phyloP scores from a whole-genome alignment of 202 grass and related monocot genomes.

The Sporobolus alterniflorus region DNA sequence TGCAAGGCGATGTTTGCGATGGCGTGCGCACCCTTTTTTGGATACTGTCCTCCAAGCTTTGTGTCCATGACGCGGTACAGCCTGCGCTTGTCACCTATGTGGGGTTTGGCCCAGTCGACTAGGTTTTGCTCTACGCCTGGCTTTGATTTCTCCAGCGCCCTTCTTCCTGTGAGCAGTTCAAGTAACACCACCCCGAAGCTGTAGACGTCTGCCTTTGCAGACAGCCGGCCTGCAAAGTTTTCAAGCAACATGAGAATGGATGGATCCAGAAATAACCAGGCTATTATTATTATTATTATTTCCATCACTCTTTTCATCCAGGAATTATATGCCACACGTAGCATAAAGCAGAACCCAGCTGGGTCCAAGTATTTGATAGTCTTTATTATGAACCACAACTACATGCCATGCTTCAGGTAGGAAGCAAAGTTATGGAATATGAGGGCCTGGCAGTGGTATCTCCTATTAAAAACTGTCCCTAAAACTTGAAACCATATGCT shows the following conservation, averaged over 20 bases:
- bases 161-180: conserved; percentile 77
- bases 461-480: background rate
- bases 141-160: conserved; percentile 76
- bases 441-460: background rate
- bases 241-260: conserved; percentile 28
- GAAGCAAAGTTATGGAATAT: background rate
- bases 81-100: conserved; percentile 72
- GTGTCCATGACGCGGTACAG: conserved; percentile 93
- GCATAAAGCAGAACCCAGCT: conserved; percentile 5
- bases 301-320: background rate
- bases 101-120: conserved; percentile 87
- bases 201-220: conserved; percentile 97
- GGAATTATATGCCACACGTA: background rate
- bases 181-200: conserved; percentile 96
- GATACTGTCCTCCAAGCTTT: conserved; percentile 83
- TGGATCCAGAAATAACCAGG: background rate
- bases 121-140: conserved; percentile 72
- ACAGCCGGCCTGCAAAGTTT: conserved; percentile 70
- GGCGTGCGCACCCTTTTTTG: conserved; percentile 76
- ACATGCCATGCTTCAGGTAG: conserved; percentile 17
- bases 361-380: background rate
- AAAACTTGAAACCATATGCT: background rate
- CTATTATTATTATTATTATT: background rate
- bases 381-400: background rate
- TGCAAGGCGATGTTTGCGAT: conserved; percentile 61